Evolutionary conservation across 306 rosid genomes (phyloP).

Genomic region (Trifolium pratense): DNA sequence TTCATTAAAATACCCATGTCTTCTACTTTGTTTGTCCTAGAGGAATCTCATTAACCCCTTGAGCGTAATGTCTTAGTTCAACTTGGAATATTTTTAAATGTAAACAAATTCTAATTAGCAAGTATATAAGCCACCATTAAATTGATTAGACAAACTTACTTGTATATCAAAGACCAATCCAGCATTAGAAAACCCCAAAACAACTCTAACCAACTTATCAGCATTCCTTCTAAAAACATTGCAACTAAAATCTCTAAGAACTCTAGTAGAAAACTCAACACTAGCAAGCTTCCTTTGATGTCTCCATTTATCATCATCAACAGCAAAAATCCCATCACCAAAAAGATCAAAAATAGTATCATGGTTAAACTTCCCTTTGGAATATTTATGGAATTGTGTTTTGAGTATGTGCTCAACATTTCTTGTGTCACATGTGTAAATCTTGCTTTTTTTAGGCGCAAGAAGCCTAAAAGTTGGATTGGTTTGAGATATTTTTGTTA

Average conservation of each 20-base stretch:
- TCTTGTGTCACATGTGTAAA: slow-evolving; percentile 54
- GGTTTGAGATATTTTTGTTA: slow-evolving; percentile 45
- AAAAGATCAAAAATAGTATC: slow-evolving; percentile 54
- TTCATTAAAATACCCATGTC: too few species aligned
- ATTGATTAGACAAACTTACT: slow-evolving; percentile 40
- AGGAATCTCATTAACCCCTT: too few species aligned
- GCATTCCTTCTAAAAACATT: slow-evolving; percentile 60
- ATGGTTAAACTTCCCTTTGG: slow-evolving; percentile 55
- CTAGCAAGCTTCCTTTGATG: slow-evolving; percentile 78
- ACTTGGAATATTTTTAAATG: too few species aligned
- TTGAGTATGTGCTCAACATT: slow-evolving; percentile 63
- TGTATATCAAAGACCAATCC: slow-evolving; percentile 65
- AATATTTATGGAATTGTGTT: slow-evolving; percentile 52
- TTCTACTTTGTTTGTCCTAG: too few species aligned
- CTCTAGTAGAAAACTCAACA: slow-evolving; percentile 70
- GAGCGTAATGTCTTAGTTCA: too few species aligned
- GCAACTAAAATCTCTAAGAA: slow-evolving; percentile 70
- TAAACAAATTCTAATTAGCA: too few species aligned
- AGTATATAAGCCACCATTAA: too few species aligned
- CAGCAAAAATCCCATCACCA: slow-evolving; percentile 69
- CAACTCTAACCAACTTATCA: slow-evolving; percentile 53
- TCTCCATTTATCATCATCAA: slow-evolving; percentile 75
- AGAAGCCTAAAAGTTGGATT: slow-evolving; percentile 57
- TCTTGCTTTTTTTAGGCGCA: slow-evolving; percentile 43
- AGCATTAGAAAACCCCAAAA: slow-evolving; percentile 39